Evolutionary conservation across 1,284 basidiomycete species (phyloP), one percentile per base, ranked within the genome.

Genomic region (Cutaneotrichosporon cutaneum): DNA sequence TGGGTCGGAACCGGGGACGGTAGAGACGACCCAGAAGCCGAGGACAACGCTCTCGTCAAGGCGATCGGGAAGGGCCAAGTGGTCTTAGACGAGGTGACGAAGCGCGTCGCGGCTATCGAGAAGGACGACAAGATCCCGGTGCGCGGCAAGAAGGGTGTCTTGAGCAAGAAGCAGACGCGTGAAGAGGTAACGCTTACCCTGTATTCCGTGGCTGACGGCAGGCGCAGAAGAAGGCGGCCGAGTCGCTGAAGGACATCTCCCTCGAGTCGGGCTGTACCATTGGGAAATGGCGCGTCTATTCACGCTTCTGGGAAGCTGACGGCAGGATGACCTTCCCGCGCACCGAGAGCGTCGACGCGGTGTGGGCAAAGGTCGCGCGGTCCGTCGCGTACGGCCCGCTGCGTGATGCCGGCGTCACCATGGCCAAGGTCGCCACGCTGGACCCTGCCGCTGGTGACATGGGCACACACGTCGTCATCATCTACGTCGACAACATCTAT

Each of bases 341-440:
- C 0, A 63, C 60, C 26, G 60, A 63, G 4, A 36, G 51, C 3
- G 70, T 76, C 21, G 72, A 76, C 60, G 47, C 60, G 1, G 50
- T 67, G 13, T 77, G 72, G 69, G 53, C 65, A 0, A 58, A 60
- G 2, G 44, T 77, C 4, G 74, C 72, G 0, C 55, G 58, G 14
- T 73, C 72, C 1, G 68, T 77, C 16, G 71, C 69, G 7, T 24
- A 60, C 1, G 75, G 75, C 0, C 73, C 75, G 0, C 65, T 77
- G 9, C 61, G 56, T 4, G 64, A 65, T 5, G 70, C 68, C 0
- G 70, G 69, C 8, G 70, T 72, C 4, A 42, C 39, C 3, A 45
- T 54, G 1, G 66, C 69, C 16, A 77, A 77, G 58, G 74, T 74
- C 4, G 69, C 73, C 0, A 47, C 42, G 1, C 22, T 24, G 33